Evolutionary conservation across 768 basidiomycete species (phyloP).

Genomic region (Lentinula edodes): DNA sequence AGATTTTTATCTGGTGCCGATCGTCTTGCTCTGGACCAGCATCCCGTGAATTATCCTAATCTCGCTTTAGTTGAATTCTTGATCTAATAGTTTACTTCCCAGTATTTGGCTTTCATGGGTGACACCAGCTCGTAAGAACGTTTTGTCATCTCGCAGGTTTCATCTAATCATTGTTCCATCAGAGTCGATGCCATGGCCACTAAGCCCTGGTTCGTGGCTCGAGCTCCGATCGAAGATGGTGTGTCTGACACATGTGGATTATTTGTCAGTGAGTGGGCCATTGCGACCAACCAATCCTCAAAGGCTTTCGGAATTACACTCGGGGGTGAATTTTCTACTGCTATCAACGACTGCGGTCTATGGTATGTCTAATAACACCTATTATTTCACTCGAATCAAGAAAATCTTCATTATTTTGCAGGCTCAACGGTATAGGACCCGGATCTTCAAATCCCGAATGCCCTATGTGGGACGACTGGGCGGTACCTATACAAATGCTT

Average conservation of each 20-base stretch:
- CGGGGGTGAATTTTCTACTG: slow-evolving; percentile 81
- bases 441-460: slow-evolving; percentile 30
- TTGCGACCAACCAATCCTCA: slow-evolving; percentile 56
- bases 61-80: slow-evolving; percentile 30
- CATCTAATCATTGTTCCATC: slow-evolving; percentile 5
- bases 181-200: slow-evolving; percentile 34
- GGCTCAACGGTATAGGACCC: slow-evolving; percentile 43
- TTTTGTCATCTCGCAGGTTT: not conserved
- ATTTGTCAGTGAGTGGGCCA: slow-evolving; percentile 36
- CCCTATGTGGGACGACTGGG: slow-evolving; percentile 38
- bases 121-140: slow-evolving; percentile 33
- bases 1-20: slow-evolving; percentile 76
- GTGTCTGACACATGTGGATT: not conserved
- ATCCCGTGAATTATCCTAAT: slow-evolving; percentile 54
- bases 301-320: slow-evolving; percentile 69
- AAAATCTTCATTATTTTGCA: slow-evolving; percentile 9
- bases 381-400: not conserved
- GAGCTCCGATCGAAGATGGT: slow-evolving; percentile 3
- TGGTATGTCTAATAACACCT: slow-evolving; percentile 32
- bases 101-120: slow-evolving; percentile 42
- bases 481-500: slow-evolving; percentile 21
- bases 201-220: slow-evolving; percentile 35
- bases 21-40: slow-evolving; percentile 70
- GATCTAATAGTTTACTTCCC: slow-evolving; percentile 15
- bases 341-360: slow-evolving; percentile 71